Evolutionary conservation across 2,329 filamentous ascomycete species (phyloP), one percentile per base, ranked within the genome.

Genomic region (Catunica adiposa): DNA sequence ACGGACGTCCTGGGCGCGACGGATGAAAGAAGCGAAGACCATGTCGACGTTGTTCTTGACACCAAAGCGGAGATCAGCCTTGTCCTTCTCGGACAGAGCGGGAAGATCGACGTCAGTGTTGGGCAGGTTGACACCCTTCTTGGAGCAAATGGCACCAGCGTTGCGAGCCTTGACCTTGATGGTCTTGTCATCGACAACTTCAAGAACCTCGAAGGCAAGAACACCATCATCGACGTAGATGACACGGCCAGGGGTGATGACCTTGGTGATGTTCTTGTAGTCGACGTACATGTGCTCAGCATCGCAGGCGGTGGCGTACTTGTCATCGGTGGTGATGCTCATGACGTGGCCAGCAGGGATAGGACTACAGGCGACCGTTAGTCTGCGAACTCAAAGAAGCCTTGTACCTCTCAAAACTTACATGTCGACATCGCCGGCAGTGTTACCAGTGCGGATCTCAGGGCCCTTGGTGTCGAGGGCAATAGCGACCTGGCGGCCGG

Each of bases 221-320:
- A 98, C 90, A 71, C 92, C 92, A 66, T 98, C 92, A 66, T 98
- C 92, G 64, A 98, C 92, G 73, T 94, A 98, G 77, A 98, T 94
- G 71, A 85, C 83, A 66, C 92, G 89, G 66, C 90, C 92, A 59
- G 80, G 76, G 68, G 86, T 72, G 67, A 98, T 97, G 64, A 98
- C 92, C 76, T 94, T 95, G 73, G 90, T 96, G 73, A 98, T 97
- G 79, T 98, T 98, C 83, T 94, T 94, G 79, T 98, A 97, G 77
- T 97, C 90, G 66, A 97, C 85, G 67, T 89, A 96, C 92, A 98
- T 94, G 78, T 95, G 94, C 74, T 89, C 79, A 64, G 87, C 83
- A 70, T 94, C 86, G 66, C 84, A 89, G 58, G 80, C 73, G 57
- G 84, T 85, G 64, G 84, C 85, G 70, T 96, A 97, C 68, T 88